Conservation (phyloP, 768 basidiomycete species). For the Termitomyces heimii region DNA sequence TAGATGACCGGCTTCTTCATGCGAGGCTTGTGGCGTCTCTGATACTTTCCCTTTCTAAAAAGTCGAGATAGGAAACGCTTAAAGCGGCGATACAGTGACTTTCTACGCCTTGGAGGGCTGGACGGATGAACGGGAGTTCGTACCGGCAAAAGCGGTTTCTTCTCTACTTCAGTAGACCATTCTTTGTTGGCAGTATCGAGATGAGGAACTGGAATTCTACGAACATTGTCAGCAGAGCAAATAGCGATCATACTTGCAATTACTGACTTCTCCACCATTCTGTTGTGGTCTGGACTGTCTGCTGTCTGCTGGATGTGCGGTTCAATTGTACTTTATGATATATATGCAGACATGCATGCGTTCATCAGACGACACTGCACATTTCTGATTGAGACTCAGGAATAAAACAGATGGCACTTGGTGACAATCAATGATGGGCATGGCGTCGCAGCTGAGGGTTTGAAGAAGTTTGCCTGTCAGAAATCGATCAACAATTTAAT, state of each 20-base stretch:
- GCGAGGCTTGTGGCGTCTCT: not conserved
- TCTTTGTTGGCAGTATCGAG: not conserved
- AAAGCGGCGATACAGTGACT: slow-evolving; percentile 1
- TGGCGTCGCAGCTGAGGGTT: no score
- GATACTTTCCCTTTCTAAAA: slow-evolving; percentile 1
- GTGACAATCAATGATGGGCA: not conserved
- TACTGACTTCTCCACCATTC: not conserved
- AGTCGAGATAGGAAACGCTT: slow-evolving; percentile 1
- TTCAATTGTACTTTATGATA: not conserved
- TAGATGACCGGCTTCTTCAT: slow-evolving; percentile 30
- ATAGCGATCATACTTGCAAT: not conserved
- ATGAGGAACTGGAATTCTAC: not conserved
- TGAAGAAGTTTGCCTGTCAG: not conserved
- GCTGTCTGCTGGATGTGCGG: not conserved
- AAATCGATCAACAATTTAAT: not conserved
- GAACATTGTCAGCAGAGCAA: not conserved
- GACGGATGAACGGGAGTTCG: not conserved
- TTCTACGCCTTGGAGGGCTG: not conserved
- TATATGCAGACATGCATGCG: not conserved
- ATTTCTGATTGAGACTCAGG: not conserved
- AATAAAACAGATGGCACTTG: not conserved
- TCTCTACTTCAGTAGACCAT: not conserved
- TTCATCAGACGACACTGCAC: not conserved
- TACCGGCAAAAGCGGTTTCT: not conserved
- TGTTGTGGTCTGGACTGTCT: not conserved